Base-by-base conservation (phyloP, 805 yeast species). In the Dipodascopsis uninucleata region DNA sequence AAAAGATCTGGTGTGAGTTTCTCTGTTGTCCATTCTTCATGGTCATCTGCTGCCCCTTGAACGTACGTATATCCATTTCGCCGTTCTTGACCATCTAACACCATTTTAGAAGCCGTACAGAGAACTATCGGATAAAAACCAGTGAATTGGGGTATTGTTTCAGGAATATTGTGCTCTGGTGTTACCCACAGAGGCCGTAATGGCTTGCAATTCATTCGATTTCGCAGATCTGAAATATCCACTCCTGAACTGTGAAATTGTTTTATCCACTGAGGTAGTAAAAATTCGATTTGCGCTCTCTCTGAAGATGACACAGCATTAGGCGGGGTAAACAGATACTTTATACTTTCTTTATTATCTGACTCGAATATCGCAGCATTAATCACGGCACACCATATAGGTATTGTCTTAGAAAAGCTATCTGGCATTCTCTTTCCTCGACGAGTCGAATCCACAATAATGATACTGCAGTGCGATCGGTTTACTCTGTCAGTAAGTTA, bases 41-140 rank as follows among this genome's bases (percentile, higher is more conserved):
- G 95, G 58, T 89, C 96, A 62, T 88, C 97, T 0, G 93, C 96
- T 0, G 96, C 93, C 1, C 97, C 97, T 63, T 87, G 96, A 1
- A 87, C 84, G 59, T 88, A 88, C 0, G 72, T 64, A 53, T 66
- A 81, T 0, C 79, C 81, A 6, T 61, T 47, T 37, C 71, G 56
- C 37, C 66, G 65, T 39, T 67, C 71, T 5, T 67, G 64, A 5
- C 85, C 86, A 61, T 80, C 85, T 53, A 77, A 81, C 16, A 73
- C 76, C 59, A 69, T 71, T 44, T 71, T 69, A 33, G 89, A 82
- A 0, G 84, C 82, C 0, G 87, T 81, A 39, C 85, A 71, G 39
- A 76, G 64, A 6, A 78, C 57, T 7, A 76, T 41, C 23, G 85
- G 71, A 43, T 65, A 59, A 47, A 71, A 69, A 1, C 60, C 64